Evolutionary conservation across 176 grass and related monocot genomes (phyloP), one percentile per base, ranked within the genome.

Genomic region (Alloteropsis semialata): DNA sequence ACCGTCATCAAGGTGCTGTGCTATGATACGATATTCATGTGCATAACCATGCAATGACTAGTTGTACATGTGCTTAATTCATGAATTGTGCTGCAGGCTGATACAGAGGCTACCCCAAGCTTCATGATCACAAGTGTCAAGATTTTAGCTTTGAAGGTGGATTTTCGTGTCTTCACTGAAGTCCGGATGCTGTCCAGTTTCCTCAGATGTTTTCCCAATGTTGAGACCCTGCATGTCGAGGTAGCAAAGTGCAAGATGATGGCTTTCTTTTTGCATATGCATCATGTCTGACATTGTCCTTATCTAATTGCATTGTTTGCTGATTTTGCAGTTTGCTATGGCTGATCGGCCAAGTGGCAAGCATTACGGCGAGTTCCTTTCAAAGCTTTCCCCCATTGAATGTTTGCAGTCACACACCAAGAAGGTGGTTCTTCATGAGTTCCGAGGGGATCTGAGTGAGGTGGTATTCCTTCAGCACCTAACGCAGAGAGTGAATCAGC

Each of bases 351-450:
- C 42, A 3, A 63, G 13, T 17, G 3, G 11, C 2, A 21, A 28
- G 69, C 41, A 29, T 69, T 51, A 64, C 18, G 17, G 15, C 33
- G 41, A 39, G 4, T 76, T 76, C 82, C 65, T 29, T 21, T 10
- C 46, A 13, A 29, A 19, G 28, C 14, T 72, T 5, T 9, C 8
- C 10, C 30, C 2, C 6, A 74, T 83, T 32, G 33, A 74, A 51
- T 83, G 81, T 43, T 18, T 83, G 30, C 9, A 53, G 19, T 83
- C 81, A 6, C 5, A 12, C n/a, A 36, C 49, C 43, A 64, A 74
- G 57, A 74, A 83, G 29, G 29, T 83, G 42, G 81, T 74, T 55
- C 18, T 83, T 7, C 69, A 83, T 48, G 24, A 72, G 18, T 72
- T 53, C 50, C 50, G 17, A 21, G 50, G 50, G 19, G 37, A 42